phyloP scores from a whole-genome alignment of 2,329 filamentous ascomycete species.

The Amphichorda felina region DNA sequence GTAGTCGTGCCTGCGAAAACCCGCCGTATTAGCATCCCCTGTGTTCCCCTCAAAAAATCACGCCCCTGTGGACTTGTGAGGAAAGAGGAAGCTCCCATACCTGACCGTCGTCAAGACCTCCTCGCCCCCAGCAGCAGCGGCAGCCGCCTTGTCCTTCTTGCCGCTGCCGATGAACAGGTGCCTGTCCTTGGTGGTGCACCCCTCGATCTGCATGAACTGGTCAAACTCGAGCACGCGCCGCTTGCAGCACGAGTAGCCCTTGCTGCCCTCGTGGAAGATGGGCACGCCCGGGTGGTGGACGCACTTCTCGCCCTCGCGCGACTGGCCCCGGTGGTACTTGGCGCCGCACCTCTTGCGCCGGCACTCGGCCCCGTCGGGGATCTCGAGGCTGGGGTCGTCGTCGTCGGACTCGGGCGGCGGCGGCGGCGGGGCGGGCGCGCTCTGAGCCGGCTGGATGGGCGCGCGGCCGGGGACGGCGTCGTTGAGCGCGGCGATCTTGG shows the following conservation, averaged over 20 bases:
- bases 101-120: conserved; percentile 70
- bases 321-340: conserved; percentile 47
- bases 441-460: conserved; percentile 29
- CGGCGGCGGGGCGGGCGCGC: conserved; percentile 39
- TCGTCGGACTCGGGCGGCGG: conserved; percentile 70
- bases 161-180: conserved; percentile 81
- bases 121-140: conserved; percentile 36
- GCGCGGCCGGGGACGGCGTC: conserved; percentile 29
- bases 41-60: background rate
- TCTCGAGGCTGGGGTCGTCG: conserved; percentile 64
- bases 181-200: conserved; percentile 68
- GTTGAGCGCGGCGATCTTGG: conserved; percentile 42
- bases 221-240: conserved; percentile 91
- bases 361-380: conserved; percentile 66
- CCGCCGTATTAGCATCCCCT: background rate
- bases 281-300: conserved; percentile 81
- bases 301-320: conserved; percentile 63
- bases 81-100: too few relatives aligned
- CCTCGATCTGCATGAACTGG: conserved; percentile 91
- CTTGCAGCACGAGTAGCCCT: conserved; percentile 97
- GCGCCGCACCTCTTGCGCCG: conserved; percentile 64
- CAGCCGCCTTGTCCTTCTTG: conserved; percentile 41
- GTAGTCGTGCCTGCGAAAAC: conserved; percentile 56
- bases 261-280: conserved; percentile 96
- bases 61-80: background rate